Evolutionary conservation across 768 basidiomycete genomes (phyloP).

Genomic region (Termitomyces sp.): DNA sequence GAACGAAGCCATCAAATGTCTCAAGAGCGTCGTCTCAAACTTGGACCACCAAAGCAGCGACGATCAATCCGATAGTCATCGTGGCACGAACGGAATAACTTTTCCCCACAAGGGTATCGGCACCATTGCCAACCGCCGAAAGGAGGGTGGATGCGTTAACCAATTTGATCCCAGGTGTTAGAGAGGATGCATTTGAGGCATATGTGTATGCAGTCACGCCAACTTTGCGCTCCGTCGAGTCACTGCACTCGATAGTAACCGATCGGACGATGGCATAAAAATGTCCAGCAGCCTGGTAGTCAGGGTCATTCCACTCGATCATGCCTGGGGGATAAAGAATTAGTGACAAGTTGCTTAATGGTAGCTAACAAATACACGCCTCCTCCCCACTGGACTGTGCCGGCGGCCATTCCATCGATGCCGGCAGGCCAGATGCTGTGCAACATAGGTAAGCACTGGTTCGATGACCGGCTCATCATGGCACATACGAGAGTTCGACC

Average conservation of each 20-base stretch:
- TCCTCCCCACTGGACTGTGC: constrained; percentile 78
- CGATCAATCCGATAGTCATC: constrained; percentile 24
- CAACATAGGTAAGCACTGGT: neutral
- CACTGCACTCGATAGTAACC: constrained; percentile 63
- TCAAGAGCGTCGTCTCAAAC: constrained; percentile 1
- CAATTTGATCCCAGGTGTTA: constrained; percentile 54
- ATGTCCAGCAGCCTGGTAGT: constrained; percentile 72
- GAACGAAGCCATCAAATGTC: neutral
- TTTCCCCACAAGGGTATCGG: constrained; percentile 18
- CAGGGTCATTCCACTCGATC: constrained; percentile 80
- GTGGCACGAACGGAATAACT: constrained; percentile 16
- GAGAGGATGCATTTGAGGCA: constrained; percentile 47
- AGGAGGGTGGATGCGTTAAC: constrained; percentile 59
- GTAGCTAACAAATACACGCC: constrained; percentile 32
- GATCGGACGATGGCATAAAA: constrained; percentile 67
- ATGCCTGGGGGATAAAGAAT: constrained; percentile 38
- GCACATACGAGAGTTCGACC: constrained; percentile 71
- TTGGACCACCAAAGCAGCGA: constrained; percentile 19
- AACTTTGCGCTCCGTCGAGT: constrained; percentile 39
- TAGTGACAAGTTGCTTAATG: neutral
- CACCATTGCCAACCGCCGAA: constrained; percentile 34
- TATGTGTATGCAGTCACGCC: constrained; percentile 68
- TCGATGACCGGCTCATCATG: neutral
- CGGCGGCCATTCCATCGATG: constrained; percentile 53
- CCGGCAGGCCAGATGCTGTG: constrained; percentile 80